Percentiles rank a stretch among this genome's conserved stretches.
Conservation (phyloP, 768 basidiomycete species). For the Auriculariales sp. region DNA sequence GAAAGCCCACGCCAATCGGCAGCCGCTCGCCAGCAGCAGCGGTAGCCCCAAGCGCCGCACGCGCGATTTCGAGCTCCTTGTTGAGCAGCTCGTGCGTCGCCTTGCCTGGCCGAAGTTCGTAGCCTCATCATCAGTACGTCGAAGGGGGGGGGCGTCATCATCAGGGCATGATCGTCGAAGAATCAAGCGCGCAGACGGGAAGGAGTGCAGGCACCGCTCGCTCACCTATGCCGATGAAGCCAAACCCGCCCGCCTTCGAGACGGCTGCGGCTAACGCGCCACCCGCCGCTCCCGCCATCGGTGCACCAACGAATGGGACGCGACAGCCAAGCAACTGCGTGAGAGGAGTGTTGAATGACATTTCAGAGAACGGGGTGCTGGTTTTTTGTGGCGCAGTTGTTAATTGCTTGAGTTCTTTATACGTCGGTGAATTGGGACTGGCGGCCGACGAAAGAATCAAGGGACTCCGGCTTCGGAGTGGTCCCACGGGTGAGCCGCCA, state of each 20-base stretch:
- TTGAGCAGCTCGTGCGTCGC: slow-evolving; percentile 23
- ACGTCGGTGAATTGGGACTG: too few relatives aligned
- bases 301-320: slow-evolving; percentile 42
- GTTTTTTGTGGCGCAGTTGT: too few relatives aligned
- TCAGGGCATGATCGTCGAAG: slow-evolving; percentile 3
- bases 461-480: too few relatives aligned
- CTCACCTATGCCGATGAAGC: slow-evolving; percentile 54
- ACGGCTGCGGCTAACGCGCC: slow-evolving; percentile 49
- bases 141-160: not conserved
- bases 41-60: slow-evolving; percentile 21
- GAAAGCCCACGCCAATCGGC: slow-evolving; percentile 61
- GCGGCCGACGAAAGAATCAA: too few relatives aligned
- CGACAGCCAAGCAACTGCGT: not conserved
- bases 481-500: too few relatives aligned
- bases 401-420: too few relatives aligned
- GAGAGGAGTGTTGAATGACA: not conserved
- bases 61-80: slow-evolving; percentile 40
- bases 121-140: too few relatives aligned
- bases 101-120: slow-evolving; percentile 16
- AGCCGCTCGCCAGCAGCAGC: slow-evolving; percentile 14
- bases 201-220: not conserved
- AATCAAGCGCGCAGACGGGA: not conserved
- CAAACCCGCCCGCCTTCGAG: slow-evolving; percentile 57
- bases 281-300: slow-evolving; percentile 61
- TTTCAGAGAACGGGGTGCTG: too few relatives aligned